Percentiles rank a stretch among this genome's conserved stretches.
phyloP scores from a whole-genome alignment of 2,329 filamentous ascomycete genomes.

The Cercospora sp. region DNA sequence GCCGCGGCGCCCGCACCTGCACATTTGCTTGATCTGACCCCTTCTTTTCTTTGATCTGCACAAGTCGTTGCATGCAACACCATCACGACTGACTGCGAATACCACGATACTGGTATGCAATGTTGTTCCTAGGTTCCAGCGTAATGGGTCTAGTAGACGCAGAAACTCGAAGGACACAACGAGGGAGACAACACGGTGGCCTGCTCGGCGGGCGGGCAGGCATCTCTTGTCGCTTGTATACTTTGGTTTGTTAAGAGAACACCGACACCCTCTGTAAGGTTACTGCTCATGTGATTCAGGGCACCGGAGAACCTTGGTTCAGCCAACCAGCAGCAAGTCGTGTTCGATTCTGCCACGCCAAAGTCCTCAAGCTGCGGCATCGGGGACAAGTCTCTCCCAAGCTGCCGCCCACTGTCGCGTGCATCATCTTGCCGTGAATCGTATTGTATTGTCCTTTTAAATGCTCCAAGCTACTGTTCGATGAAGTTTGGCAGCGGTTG shows the following conservation, averaged over 20 bases:
- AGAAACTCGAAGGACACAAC: neutral
- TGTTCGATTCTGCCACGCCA: too few relatives aligned
- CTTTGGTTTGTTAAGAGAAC: too few relatives aligned
- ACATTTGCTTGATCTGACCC: neutral
- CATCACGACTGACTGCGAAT: neutral
- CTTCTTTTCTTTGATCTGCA: neutral
- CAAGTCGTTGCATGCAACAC: neutral
- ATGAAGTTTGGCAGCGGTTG: neutral
- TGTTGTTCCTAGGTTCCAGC: neutral
- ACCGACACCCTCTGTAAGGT: too few relatives aligned
- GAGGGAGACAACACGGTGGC: neutral
- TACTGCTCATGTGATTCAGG: too few relatives aligned
- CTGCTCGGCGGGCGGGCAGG: neutral
- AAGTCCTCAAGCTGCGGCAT: too few relatives aligned
- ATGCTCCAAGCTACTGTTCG: neutral
- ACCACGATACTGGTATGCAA: neutral
- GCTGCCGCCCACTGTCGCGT: too few relatives aligned
- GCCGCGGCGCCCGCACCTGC: neutral
- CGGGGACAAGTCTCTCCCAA: too few relatives aligned
- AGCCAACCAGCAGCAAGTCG: too few relatives aligned
- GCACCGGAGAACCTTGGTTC: too few relatives aligned
- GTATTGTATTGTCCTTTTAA: neutral
- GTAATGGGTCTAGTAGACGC: neutral
- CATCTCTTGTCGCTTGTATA: too few relatives aligned
- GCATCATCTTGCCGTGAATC: neutral